Base-by-base conservation (phyloP, 2,329 filamentous ascomycete genomes). In the Didymella pomorum region DNA sequence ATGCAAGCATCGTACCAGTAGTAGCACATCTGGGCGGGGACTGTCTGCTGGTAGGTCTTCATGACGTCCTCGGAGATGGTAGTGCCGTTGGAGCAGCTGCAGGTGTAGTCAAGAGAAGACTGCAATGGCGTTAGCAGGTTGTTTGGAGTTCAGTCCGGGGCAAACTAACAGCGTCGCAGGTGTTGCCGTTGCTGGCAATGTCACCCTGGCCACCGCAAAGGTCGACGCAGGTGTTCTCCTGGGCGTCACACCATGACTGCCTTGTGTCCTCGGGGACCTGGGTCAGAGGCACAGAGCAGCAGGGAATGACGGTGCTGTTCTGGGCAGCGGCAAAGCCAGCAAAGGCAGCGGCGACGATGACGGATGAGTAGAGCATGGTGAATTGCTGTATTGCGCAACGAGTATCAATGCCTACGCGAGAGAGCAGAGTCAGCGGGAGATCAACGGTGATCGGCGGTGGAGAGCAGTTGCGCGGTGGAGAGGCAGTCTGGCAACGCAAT, bases 21-120 rank as follows among this genome's bases (percentile, higher is more conserved):
- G 68, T 82, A 70, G 79, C 87, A 89, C 74, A 86, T 81, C 74
- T 80, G 87, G 76, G 80, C 86, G 41, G 86, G 86, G 47, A 90
- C 78, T 23, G 85, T 86, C 74, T 84, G 78, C 52, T 76, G 66
- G 77, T 87, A 90, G 66, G 80, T 77, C 60, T 78, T 73, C 60
- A 68, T 60, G 25, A 45, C 18, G 46, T 33, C 21, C 1, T 49
- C 35, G 29, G 41, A 52, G 66, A 87, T 80, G 69, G 87, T 81
- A 41, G 80, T 82, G 64, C 82, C 82, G 72, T 87, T 83, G 63
- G 52, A 46, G 80, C 87, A 90, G 49, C 79, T 78, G 77, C 87
- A 90, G 56, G 70, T 79, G 79, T 80, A 89, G 31, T 73, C 74
- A 59, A 89, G 80, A 18, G 79, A 78, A 43, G 57, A 63, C 84